Conservation (phyloP, 192 early-diverging fungal species). For the Entrophospora sp. region DNA sequence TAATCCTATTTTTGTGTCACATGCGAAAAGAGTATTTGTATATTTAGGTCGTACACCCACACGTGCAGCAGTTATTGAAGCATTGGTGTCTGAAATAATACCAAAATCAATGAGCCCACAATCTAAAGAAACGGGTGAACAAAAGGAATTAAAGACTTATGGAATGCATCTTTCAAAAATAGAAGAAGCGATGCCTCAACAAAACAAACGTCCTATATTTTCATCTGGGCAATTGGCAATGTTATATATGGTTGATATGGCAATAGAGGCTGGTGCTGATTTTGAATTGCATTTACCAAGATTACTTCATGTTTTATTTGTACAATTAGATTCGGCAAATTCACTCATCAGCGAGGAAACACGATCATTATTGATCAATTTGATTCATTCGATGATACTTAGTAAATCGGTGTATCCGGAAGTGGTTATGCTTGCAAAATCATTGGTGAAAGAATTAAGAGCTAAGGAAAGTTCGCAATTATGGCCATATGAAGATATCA, state of each 20-base stretch:
- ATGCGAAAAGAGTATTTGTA: conserved; percentile 73
- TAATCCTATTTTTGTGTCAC: conserved; percentile 69
- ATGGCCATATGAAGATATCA: conserved; percentile 77
- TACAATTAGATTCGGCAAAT: conserved; percentile 75
- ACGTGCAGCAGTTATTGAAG: conserved; percentile 48
- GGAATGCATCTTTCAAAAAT: conserved; percentile 61
- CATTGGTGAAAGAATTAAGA: conserved; percentile 39
- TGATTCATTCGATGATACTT: conserved; percentile 65
- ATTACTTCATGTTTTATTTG: conserved; percentile 66
- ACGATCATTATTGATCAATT: conserved; percentile 60
- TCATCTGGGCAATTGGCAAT: conserved; percentile 68
- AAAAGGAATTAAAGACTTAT: conserved; percentile 4
- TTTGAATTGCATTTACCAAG: conserved; percentile 58
- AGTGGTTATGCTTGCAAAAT: conserved; percentile 32
- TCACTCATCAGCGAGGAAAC: conserved; percentile 70
- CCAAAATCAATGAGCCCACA: conserved; percentile 64
- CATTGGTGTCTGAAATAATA: conserved; percentile 55
- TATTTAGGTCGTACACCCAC: conserved; percentile 59
- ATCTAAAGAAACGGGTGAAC: conserved; percentile 26
- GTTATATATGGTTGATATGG: conserved; percentile 71
- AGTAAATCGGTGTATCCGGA: conserved; percentile 50
- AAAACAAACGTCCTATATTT: conserved; percentile 57
- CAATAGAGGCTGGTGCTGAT: conserved; percentile 61
- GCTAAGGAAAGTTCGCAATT: conserved; percentile 65
- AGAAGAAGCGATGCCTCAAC: conserved; percentile 53